A percentile compares a stretch with the other conserved stretches of the same genome.
Evolutionary conservation across 2,329 filamentous ascomycete species (phyloP).

Genomic region (Beauveria medogensis): DNA sequence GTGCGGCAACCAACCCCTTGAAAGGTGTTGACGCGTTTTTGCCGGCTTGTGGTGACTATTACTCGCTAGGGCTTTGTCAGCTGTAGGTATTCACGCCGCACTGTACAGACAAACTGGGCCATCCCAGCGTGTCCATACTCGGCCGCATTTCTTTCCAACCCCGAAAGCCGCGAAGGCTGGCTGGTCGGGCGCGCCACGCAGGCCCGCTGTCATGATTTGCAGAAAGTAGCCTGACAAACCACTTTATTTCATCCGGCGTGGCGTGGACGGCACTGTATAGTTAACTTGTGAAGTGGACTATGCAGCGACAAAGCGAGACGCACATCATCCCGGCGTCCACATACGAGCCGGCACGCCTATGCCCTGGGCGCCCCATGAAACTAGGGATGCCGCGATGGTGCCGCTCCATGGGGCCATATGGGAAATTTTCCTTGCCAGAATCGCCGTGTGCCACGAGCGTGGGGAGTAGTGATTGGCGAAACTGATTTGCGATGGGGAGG

Average conservation of each 20-base stretch:
- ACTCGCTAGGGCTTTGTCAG: background rate
- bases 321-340: background rate
- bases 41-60: background rate
- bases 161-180: background rate
- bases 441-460: too few relatives aligned
- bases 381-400: background rate
- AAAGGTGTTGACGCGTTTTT: background rate
- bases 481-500: too few relatives aligned
- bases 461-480: too few relatives aligned
- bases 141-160: background rate
- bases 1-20: background rate
- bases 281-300: background rate
- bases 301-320: background rate
- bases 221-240: conserved; percentile 2
- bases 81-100: background rate
- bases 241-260: background rate
- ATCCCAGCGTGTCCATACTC: background rate
- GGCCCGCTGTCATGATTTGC: background rate
- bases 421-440: background rate
- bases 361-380: background rate
- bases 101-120: background rate
- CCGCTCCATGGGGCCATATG: background rate
- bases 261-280: background rate
- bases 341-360: background rate
- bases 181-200: background rate